Evolutionary conservation across 441 rosid genomes (phyloP).

Genomic region (Manihot esculenta): DNA sequence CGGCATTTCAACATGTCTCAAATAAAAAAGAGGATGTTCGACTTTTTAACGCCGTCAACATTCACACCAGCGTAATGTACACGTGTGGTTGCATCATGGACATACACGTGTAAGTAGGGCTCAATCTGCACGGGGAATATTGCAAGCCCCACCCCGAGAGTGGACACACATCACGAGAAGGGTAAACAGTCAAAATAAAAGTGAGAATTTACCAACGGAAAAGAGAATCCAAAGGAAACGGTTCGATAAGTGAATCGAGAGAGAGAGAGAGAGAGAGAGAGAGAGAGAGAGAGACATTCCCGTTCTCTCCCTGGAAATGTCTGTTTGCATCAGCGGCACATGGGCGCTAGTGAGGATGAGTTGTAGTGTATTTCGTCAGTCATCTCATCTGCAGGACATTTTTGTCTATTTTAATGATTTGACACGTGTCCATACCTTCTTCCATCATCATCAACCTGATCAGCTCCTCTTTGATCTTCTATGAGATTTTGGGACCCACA

Average conservation of each 20-base stretch:
- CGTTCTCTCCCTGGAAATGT: too few relatives aligned
- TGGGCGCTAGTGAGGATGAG: neutral
- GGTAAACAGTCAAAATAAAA: neutral
- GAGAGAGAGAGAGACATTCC: too few relatives aligned
- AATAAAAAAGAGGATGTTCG: neutral
- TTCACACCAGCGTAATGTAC: slow-evolving; percentile 15
- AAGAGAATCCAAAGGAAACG: slow-evolving; percentile 5
- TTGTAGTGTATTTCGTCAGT: slow-evolving; percentile 1
- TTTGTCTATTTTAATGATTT: slow-evolving; percentile 9
- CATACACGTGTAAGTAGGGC: slow-evolving; percentile 16
- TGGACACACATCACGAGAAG: neutral
- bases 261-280: too few relatives aligned
- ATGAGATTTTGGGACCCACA: neutral
- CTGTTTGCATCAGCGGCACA: slow-evolving; percentile 15
- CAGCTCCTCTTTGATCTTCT: neutral
- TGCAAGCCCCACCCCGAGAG: slow-evolving; percentile 1
- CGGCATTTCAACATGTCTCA: neutral
- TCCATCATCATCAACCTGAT: neutral
- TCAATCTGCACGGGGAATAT: neutral
- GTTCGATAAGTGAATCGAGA: neutral
- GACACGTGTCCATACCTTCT: slow-evolving; percentile 13
- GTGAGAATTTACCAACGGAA: neutral
- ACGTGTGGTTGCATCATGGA: slow-evolving; percentile 28
- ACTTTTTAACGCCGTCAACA: slow-evolving; percentile 4
- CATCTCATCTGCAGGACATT: neutral